Conservation (phyloP, 805 yeast species). For the Metschnikowia dekortorum region DNA sequence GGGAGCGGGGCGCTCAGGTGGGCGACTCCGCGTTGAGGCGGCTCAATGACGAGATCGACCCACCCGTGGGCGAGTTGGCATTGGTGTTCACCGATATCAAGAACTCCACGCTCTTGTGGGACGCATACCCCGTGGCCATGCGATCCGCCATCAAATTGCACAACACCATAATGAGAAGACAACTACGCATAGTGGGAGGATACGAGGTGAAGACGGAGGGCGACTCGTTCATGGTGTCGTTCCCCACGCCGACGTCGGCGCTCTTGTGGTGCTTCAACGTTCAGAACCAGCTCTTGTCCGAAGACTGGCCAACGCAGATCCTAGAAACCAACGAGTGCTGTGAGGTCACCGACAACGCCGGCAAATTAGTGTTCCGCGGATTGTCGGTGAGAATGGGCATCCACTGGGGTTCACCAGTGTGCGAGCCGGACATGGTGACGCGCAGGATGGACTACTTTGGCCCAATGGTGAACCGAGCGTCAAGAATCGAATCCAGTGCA, state of each 20-base stretch:
- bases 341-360: slow-evolving; percentile 63
- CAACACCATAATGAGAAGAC: slow-evolving; percentile 91
- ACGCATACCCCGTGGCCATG: slow-evolving; percentile 88
- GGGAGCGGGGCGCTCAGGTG: slow-evolving; percentile 41
- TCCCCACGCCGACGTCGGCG: slow-evolving; percentile 88
- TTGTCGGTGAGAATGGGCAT: slow-evolving; percentile 96
- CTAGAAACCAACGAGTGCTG: slow-evolving; percentile 80
- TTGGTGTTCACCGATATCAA: slow-evolving; percentile 97
- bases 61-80: slow-evolving; percentile 92
- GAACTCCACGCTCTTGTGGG: slow-evolving; percentile 92
- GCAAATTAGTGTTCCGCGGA: slow-evolving; percentile 70
- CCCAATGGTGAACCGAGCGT: slow-evolving; percentile 95
- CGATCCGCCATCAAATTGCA: slow-evolving; percentile 94
- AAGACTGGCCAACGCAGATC: slow-evolving; percentile 96
- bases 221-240: slow-evolving; percentile 97
- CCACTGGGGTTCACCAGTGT: slow-evolving; percentile 97
- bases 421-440: slow-evolving; percentile 91
- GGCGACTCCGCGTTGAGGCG: slow-evolving; percentile 80
- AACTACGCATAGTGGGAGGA: slow-evolving; percentile 88
- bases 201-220: slow-evolving; percentile 99
- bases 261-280: slow-evolving; percentile 92
- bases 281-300: slow-evolving; percentile 72
- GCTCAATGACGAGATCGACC: slow-evolving; percentile 84
- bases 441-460: slow-evolving; percentile 98
- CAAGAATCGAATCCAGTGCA: slow-evolving; percentile 90